Evolutionary conservation across 768 basidiomycete genomes (phyloP).

Genomic region (Russula ochroleuca): DNA sequence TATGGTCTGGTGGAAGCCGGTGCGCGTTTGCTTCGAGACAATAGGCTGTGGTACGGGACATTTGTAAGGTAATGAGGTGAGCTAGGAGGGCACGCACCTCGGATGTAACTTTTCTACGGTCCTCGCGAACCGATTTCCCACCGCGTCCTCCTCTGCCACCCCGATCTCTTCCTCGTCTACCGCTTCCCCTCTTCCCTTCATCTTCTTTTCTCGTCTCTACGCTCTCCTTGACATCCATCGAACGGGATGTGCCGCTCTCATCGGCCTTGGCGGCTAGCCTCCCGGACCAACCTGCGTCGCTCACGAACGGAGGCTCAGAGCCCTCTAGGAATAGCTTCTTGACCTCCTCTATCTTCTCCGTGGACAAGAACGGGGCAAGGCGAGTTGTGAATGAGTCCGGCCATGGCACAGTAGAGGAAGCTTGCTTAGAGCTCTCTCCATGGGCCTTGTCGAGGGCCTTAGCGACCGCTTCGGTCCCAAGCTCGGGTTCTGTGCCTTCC

Average conservation of each 20-base stretch:
- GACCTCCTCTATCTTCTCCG: slow-evolving; percentile 53
- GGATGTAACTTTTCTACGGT: slow-evolving; percentile 72
- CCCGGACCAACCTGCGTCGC: slow-evolving; percentile 71
- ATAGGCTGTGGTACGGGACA: slow-evolving; percentile 57
- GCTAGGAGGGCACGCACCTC: slow-evolving; percentile 52
- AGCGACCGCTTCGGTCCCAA: not conserved
- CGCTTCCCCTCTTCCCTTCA: slow-evolving; percentile 34
- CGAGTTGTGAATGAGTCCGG: slow-evolving; percentile 52
- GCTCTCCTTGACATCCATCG: slow-evolving; percentile 28
- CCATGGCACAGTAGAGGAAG: slow-evolving; percentile 47
- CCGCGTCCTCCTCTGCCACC: slow-evolving; percentile 45
- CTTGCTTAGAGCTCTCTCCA: slow-evolving; percentile 24
- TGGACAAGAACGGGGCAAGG: slow-evolving; percentile 61
- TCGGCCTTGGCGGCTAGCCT: slow-evolving; percentile 40
- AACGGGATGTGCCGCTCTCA: slow-evolving; percentile 28
- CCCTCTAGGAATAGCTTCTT: slow-evolving; percentile 80
- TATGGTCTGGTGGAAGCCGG: slow-evolving; percentile 74
- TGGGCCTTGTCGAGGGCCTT: slow-evolving; percentile 11
- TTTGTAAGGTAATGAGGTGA: slow-evolving; percentile 18
- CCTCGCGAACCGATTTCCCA: slow-evolving; percentile 46
- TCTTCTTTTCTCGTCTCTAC: slow-evolving; percentile 26
- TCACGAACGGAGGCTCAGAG: slow-evolving; percentile 65
- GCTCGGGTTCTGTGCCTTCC: slow-evolving; percentile 13
- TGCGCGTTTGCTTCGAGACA: slow-evolving; percentile 70
- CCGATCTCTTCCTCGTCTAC: slow-evolving; percentile 41